Evolutionary conservation across 1,284 basidiomycete genomes (phyloP).

Genomic region (Amylostereum chailletii): DNA sequence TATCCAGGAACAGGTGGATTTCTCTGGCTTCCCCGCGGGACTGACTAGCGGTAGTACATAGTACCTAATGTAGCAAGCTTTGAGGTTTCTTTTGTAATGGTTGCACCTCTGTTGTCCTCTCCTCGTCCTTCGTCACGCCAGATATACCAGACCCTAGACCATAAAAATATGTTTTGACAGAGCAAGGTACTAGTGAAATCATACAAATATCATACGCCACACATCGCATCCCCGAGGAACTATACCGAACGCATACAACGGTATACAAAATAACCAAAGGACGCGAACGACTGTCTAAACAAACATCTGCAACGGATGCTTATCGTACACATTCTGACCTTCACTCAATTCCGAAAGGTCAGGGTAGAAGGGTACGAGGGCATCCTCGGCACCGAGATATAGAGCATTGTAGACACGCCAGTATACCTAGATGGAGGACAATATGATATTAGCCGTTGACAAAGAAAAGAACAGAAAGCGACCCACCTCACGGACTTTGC

Average conservation of each 20-base stretch:
- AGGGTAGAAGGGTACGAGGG: conserved; percentile 93
- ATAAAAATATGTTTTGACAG: no score
- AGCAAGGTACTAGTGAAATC: no score
- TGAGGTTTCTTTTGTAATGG: no score
- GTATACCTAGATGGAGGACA: conserved; percentile 39
- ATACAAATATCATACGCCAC: no score
- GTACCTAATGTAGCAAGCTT: no score
- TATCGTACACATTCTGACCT: conserved; percentile 82
- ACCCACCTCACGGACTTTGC: conserved; percentile 88
- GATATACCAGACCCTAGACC: no score
- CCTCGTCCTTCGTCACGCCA: no score
- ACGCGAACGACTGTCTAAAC: conserved; percentile 32
- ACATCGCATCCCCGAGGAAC: no score
- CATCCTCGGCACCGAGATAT: conserved; percentile 83
- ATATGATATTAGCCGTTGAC: neutral
- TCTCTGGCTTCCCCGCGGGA: conserved; percentile 79
- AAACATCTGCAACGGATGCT: conserved; percentile 78
- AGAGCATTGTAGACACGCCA: conserved; percentile 91
- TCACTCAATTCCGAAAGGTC: conserved; percentile 82
- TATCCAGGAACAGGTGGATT: conserved; percentile 92
- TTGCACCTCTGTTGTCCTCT: no score
- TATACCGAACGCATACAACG: no score
- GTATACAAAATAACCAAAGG: no score
- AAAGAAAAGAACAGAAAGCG: neutral
- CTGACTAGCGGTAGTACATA: conserved; percentile 42